A percentile compares a stretch with the other conserved stretches of the same genome.
phyloP scores from a whole-genome alignment of 495 filamentous ascomycete genomes.

The Podospora anserina region DNA sequence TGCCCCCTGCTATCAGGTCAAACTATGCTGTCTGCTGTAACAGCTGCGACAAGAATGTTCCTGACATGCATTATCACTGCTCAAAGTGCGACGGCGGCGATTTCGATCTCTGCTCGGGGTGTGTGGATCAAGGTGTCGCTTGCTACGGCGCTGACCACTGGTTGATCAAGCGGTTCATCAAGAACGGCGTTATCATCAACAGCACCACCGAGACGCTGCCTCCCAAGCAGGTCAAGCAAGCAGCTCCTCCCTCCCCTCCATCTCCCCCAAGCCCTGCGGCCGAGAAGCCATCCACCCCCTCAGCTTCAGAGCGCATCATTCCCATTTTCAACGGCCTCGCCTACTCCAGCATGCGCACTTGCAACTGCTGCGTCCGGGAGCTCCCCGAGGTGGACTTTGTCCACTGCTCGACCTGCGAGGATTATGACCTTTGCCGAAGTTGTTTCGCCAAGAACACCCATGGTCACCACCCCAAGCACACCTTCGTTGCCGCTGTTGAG shows the following conservation, averaged over 20 bases:
- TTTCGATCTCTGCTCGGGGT: constrained; percentile 85
- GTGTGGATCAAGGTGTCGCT: constrained; percentile 68
- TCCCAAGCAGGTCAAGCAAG: constrained; percentile 49
- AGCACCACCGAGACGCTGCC: constrained; percentile 78
- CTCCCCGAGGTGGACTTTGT: constrained; percentile 74
- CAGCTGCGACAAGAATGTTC: constrained; percentile 72
- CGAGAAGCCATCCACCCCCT: constrained; percentile 21
- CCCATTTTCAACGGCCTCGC: constrained; percentile 26
- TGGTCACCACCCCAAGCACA: constrained; percentile 89
- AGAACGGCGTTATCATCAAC: constrained; percentile 72
- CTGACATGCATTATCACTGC: constrained; percentile 89
- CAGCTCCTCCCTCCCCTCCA: constrained; percentile 10
- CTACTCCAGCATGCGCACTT: constrained; percentile 62
- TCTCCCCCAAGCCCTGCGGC: constrained; percentile 5
- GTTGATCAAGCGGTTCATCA: constrained; percentile 86
- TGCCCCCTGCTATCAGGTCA: background rate
- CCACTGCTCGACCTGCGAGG: constrained; percentile 78
- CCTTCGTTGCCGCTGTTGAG: constrained; percentile 63
- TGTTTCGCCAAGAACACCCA: constrained; percentile 77
- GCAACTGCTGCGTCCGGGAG: constrained; percentile 86
- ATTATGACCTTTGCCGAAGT: constrained; percentile 84
- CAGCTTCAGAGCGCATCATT: constrained; percentile 21
- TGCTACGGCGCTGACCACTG: constrained; percentile 80
- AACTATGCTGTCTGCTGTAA: constrained; percentile 84
- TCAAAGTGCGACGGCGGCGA: constrained; percentile 88